Conservation (phyloP, 2,329 filamentous ascomycete species). For the Thielaviopsis ethacetica region DNA sequence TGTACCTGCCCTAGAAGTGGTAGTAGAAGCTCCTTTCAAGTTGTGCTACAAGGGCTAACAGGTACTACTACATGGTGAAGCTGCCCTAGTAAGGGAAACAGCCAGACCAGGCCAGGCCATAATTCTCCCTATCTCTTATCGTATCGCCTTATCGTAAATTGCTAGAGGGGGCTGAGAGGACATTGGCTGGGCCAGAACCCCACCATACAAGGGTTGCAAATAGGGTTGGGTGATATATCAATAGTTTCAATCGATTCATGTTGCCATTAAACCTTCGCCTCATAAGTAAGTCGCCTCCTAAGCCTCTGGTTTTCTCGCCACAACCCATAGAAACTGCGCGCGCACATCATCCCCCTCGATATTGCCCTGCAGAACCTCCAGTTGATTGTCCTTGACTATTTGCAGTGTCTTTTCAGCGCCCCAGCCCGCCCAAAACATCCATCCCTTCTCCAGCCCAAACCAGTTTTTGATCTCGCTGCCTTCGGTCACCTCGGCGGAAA, state of each 20-base stretch:
- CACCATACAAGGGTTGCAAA: not conserved
- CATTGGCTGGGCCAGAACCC: not conserved
- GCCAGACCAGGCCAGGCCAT: too few species aligned
- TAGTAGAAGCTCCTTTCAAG: not conserved
- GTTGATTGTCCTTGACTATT: slow-evolving; percentile 18
- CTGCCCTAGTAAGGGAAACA: not conserved
- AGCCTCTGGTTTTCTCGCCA: slow-evolving; percentile 18
- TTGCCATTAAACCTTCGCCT: too few species aligned
- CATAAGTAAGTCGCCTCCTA: not conserved
- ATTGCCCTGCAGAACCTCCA: slow-evolving; percentile 20
- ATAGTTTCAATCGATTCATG: not conserved
- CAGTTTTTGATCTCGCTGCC: slow-evolving; percentile 20
- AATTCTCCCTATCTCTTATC: not conserved
- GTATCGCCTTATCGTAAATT: not conserved
- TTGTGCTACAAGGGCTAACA: not conserved
- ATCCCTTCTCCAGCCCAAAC: slow-evolving; percentile 23
- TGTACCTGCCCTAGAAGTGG: too few species aligned
- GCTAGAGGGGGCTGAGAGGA: not conserved
- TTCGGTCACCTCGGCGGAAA: slow-evolving; percentile 19
- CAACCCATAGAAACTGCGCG: slow-evolving; percentile 24
- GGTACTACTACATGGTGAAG: not conserved
- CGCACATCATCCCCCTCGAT: slow-evolving; percentile 19
- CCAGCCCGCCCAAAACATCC: slow-evolving; percentile 29
- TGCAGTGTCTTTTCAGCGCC: slow-evolving; percentile 20
- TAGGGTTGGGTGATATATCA: not conserved